Base-by-base conservation (phyloP, 345 rosid species). In the Hypericum androsaemum region DNA sequence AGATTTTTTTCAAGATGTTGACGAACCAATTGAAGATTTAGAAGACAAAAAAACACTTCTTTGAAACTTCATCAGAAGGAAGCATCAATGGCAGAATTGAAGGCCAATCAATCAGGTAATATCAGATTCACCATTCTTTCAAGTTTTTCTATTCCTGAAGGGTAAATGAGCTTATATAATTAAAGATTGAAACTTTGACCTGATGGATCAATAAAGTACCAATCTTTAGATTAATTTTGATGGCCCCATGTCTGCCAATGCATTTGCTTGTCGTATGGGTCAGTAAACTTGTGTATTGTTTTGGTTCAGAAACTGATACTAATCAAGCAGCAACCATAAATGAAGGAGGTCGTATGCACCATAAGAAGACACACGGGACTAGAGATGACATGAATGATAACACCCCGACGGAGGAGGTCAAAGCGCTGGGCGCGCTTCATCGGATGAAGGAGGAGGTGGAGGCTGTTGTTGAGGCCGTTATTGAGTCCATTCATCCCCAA, bases 381-480 rank as follows among this genome's bases (percentile, higher is more conserved):
- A 78, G 78, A 56, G 74, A 75, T 36, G 76, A 78, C 71, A 78
- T 78, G 17, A 66, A 70, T 22, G 78, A 72, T 52, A 55, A 43
- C 63, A 78, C 80, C 7, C 56, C 59, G 7, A 61, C 61, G 0
- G 76, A 68, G 10, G 73, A 70, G 48, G 76, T 75, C 52, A 78
- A 70, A 73, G 83, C 71, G 35, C 83, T 80, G 9, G 66, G 73
- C 63, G 73, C 75, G 16, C 41, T 78, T 52, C 61, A 57, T 8
- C 71, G 83, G 8, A 71, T 68, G 44, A 78, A 68, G 52, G 83
- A 78, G 61, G 80, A 78, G 50, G 7, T 78, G 0, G 80, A 75
- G 64, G 83, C 83, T 53, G 35, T 78, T 37, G 60, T 75, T 8
- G 78, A 64, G 28, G 64, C 74, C 0, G 61, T 75, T 50, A 66